A percentile compares a stretch with the other conserved stretches of the same genome.
phyloP scores from a whole-genome alignment of 75 land plant genomes.

The Cryptomeria japonica region DNA sequence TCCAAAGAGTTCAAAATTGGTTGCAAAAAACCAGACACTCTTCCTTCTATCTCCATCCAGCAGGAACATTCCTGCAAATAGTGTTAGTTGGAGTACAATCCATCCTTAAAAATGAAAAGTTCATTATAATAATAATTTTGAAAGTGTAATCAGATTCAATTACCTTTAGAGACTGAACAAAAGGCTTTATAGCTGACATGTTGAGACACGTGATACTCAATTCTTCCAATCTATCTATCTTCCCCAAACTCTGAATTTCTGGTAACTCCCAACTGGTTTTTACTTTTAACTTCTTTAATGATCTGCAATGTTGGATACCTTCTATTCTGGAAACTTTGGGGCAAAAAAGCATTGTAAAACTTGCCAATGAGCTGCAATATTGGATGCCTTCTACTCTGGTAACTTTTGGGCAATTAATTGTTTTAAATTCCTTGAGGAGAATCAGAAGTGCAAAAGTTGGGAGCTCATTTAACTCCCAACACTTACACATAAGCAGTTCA shows the following conservation, averaged over 20 bases:
- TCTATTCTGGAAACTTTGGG: too few relatives aligned
- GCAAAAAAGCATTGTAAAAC: too few relatives aligned
- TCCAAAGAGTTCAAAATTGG: neutral
- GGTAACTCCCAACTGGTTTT: too few relatives aligned
- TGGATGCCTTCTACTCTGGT: neutral
- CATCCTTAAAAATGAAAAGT: neutral
- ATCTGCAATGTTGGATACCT: neutral
- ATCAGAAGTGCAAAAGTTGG: neutral
- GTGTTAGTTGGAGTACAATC: neutral
- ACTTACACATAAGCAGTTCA: neutral
- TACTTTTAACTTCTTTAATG: neutral
- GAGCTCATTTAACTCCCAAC: neutral
- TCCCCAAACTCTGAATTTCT: too few relatives aligned
- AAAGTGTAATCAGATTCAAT: neutral
- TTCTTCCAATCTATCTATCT: neutral
- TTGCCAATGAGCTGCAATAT: too few relatives aligned
- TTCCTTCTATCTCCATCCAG: neutral
- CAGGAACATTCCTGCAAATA: neutral
- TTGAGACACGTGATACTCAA: neutral
- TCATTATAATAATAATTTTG: neutral
- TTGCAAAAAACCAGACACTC: neutral
- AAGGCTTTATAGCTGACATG: neutral
- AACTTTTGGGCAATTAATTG: neutral
- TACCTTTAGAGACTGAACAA: neutral
- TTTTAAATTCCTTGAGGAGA: neutral